These are phyloP conservation scores for Flaveria bidentis DNA, from an alignment of 129 eudicot genomes.

Conservation along the genomic window DNA sequence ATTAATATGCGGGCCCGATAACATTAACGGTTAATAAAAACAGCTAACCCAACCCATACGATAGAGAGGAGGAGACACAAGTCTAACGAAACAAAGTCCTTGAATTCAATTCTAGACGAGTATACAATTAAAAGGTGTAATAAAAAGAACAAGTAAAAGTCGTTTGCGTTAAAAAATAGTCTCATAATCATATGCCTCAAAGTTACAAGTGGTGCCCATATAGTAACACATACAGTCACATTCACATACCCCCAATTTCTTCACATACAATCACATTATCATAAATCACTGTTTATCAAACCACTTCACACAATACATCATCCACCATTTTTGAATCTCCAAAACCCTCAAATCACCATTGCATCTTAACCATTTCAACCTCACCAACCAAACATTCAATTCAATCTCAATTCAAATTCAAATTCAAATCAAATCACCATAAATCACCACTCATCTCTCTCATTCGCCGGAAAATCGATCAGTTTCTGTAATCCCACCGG, in stretches of 20 bases:
- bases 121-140: no score
- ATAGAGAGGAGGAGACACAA: no score
- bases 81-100: no score
- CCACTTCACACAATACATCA: not conserved
- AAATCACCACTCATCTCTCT: not conserved
- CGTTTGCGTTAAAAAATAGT: no score
- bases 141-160: no score
- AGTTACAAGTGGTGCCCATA: no score
- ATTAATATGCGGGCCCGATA: no score
- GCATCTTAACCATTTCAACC: not conserved
- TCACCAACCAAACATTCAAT: constrained; percentile 17
- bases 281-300: constrained; percentile 9
- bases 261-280: not conserved
- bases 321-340: constrained; percentile 10
- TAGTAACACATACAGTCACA: no score
- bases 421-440: constrained; percentile 1
- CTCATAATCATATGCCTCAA: not conserved
- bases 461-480: not conserved
- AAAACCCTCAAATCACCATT: not conserved
- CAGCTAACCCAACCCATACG: no score
- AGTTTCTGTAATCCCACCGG: constrained; percentile 10
- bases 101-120: no score
- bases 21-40: no score
- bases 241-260: not conserved
- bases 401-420: not conserved